A percentile compares a stretch with the other conserved stretches of the same genome.
Evolutionary conservation across 768 basidiomycete species (phyloP).

Genomic region (Kwoniella botswanensis): DNA sequence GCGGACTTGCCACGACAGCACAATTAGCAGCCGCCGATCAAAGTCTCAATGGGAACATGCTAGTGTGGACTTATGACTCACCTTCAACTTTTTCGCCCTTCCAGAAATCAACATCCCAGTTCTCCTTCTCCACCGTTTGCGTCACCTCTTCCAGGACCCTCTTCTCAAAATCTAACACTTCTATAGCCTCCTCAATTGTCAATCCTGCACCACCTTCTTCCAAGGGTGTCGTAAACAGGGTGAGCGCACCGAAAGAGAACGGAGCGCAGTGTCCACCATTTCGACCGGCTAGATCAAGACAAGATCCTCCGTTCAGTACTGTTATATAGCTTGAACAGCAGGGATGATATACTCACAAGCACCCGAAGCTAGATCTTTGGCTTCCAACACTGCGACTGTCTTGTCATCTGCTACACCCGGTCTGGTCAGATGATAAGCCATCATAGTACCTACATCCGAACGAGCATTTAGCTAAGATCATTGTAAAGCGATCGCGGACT

Average conservation of each 20-base stretch:
- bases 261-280: conserved; percentile 46
- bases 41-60: background rate
- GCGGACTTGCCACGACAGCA: conserved; percentile 1
- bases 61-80: conserved; percentile 1
- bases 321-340: too few species aligned
- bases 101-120: conserved; percentile 45
- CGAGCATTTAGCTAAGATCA: background rate
- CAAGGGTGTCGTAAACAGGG: conserved; percentile 28
- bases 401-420: conserved; percentile 24
- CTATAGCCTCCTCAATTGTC: conserved; percentile 36
- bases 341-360: conserved; percentile 26
- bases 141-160: conserved; percentile 39
- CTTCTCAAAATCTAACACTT: conserved; percentile 42
- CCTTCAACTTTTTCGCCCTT: conserved; percentile 44
- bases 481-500: background rate
- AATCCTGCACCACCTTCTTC: conserved; percentile 42
- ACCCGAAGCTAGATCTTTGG: conserved; percentile 45
- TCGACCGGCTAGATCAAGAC: conserved; percentile 28
- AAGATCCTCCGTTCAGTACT: background rate
- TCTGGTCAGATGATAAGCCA: conserved; percentile 45
- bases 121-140: conserved; percentile 39
- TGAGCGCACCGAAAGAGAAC: conserved; percentile 27
- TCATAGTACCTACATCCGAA: conserved; percentile 28
- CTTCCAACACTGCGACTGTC: conserved; percentile 36
- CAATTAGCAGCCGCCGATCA: background rate